phyloP scores from a whole-genome alignment of 2,329 filamentous ascomycete genomes.

The Trichoderma pleuroti region DNA sequence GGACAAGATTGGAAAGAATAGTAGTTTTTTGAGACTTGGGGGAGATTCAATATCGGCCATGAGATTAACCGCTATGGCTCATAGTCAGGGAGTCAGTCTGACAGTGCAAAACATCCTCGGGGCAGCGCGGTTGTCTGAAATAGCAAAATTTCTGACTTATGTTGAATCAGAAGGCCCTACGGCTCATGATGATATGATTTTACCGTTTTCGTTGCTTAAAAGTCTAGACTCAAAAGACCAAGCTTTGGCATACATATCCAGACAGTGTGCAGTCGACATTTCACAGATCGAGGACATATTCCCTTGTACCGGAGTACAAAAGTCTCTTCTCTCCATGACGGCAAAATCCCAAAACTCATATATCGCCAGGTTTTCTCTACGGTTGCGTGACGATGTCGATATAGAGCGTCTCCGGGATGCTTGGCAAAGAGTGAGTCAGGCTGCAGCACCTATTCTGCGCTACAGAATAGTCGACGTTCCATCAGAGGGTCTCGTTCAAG shows the following conservation, averaged over 20 bases:
- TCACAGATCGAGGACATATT: conserved; percentile 9
- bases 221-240: neutral
- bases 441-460: conserved; percentile 4
- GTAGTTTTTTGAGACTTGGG: conserved; percentile 7
- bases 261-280: neutral
- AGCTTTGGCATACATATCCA: neutral
- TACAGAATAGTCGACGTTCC: conserved; percentile 11
- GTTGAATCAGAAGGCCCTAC: neutral
- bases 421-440: conserved; percentile 2
- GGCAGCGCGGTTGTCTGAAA: neutral
- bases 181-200: neutral
- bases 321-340: conserved; percentile 8
- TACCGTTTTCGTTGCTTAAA: neutral
- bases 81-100: neutral
- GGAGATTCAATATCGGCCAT: conserved; percentile 9
- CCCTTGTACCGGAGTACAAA: conserved; percentile 9
- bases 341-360: neutral
- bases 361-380: neutral
- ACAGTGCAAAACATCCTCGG: conserved; percentile 3
- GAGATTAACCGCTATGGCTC: conserved; percentile 2
- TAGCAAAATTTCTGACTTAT: neutral
- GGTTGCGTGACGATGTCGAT: neutral
- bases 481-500: conserved; percentile 12
- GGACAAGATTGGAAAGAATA: neutral
- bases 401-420: conserved; percentile 4